phyloP scores from a whole-genome alignment of 768 basidiomycete species.

The Mycena albidolilacea region DNA sequence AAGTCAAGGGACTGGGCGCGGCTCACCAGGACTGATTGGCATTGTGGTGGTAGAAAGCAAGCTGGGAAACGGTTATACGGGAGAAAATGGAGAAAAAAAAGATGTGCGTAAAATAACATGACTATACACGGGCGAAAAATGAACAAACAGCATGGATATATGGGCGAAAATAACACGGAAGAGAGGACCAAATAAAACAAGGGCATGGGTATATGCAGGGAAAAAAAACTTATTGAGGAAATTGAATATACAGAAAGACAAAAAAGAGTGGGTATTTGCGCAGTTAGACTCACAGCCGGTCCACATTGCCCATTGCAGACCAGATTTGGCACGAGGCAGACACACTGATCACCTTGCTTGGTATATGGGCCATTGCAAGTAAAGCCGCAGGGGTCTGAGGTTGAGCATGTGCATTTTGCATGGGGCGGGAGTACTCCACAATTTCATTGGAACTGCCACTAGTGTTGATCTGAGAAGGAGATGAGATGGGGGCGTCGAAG shows the following conservation, averaged over 20 bases:
- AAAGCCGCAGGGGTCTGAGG: conserved; percentile 6
- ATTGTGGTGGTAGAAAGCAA: too few relatives aligned
- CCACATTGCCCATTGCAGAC: conserved; percentile 20
- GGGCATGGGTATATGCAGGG: not conserved
- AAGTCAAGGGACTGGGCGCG: too few relatives aligned
- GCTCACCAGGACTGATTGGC: too few relatives aligned
- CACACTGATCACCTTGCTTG: not conserved
- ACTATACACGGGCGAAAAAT: not conserved
- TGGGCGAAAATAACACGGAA: not conserved
- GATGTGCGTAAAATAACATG: not conserved
- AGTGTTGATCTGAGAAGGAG: conserved; percentile 5
- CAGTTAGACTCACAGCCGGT: conserved; percentile 5
- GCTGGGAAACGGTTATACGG: not conserved
- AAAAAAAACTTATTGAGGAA: not conserved
- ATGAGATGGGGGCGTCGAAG: not conserved
- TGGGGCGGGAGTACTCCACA: conserved; percentile 13
- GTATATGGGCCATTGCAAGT: conserved; percentile 5
- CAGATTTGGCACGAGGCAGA: not conserved
- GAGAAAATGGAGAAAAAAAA: not conserved
- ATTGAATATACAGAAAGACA: not conserved
- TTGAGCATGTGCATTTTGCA: conserved; percentile 5
- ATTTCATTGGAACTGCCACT: not conserved
- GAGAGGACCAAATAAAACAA: not conserved
- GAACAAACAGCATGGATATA: not conserved
- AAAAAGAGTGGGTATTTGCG: not conserved